These are phyloP conservation scores for Globisporangium abappressorium DNA, from an alignment of 352 stramenopile species.

Conservation along the genomic window DNA sequence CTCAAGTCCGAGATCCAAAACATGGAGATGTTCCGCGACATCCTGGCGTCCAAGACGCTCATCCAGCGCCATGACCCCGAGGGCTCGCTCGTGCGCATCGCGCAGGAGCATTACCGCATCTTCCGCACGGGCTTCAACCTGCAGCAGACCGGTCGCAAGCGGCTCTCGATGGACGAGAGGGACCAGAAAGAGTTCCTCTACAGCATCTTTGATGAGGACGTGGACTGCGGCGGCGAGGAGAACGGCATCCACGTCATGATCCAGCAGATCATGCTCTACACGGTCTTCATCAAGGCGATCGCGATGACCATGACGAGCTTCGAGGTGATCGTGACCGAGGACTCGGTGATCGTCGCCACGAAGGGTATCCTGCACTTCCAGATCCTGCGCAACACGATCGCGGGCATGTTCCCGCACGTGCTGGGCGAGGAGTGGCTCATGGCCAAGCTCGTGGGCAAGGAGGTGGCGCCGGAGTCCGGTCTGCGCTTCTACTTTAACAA, in stretches of 20 bases:
- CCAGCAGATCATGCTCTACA: slow-evolving; percentile 45
- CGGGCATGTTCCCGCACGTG: slow-evolving; percentile 42
- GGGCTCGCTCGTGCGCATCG: slow-evolving; percentile 27
- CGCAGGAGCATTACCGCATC: slow-evolving; percentile 26
- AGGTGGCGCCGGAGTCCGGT: slow-evolving; percentile 22
- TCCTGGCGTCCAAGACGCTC: slow-evolving; percentile 26
- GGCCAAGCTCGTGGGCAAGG: slow-evolving; percentile 35
- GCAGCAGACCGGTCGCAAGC: slow-evolving; percentile 14
- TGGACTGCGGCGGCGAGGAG: slow-evolving; percentile 24
- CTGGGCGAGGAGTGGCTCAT: slow-evolving; percentile 37
- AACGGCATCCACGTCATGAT: slow-evolving; percentile 33
- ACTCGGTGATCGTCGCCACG: slow-evolving; percentile 34
- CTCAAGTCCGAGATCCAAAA: slow-evolving; percentile 36
- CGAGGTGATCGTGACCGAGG: slow-evolving; percentile 32
- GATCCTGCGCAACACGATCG: slow-evolving; percentile 44
- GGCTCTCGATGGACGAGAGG: slow-evolving; percentile 16
- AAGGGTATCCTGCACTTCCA: slow-evolving; percentile 33
- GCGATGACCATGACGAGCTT: slow-evolving; percentile 24
- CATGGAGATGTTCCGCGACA: slow-evolving; percentile 24
- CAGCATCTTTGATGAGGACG: slow-evolving; percentile 32
- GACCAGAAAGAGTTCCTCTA: slow-evolving; percentile 34
- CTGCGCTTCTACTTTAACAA: slow-evolving; percentile 41
- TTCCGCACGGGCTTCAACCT: slow-evolving; percentile 25
- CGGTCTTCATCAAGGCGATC: slow-evolving; percentile 40
- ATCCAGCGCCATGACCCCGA: slow-evolving; percentile 21